These are phyloP conservation scores for Thinopyrum elongatum DNA, from an alignment of 176 grass and related monocot genomes.

Conservation along the genomic window DNA sequence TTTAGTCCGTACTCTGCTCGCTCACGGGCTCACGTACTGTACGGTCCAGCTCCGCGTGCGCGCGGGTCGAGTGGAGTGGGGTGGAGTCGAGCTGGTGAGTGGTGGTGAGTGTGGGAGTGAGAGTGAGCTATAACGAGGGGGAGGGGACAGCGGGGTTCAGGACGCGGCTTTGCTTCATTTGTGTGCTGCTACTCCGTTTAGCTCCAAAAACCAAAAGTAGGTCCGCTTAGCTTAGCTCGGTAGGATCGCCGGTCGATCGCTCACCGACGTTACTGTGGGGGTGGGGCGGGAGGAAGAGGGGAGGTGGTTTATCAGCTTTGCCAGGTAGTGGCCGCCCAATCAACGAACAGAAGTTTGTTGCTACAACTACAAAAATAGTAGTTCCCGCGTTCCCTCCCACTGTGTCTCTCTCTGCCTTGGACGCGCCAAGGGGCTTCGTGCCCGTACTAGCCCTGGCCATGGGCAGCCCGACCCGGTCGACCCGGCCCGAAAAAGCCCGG, in stretches of 20 bases:
- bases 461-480: too few relatives aligned
- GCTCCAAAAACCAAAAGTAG: not conserved
- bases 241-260: not conserved
- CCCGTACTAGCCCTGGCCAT: too few relatives aligned
- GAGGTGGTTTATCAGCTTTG: not conserved
- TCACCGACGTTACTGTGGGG: not conserved
- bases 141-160: not conserved
- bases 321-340: constrained; percentile 33
- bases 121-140: not conserved
- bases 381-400: not conserved
- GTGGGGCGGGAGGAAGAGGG: not conserved
- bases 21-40: not conserved
- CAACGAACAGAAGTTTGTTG: not conserved
- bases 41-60: not conserved
- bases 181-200: not conserved
- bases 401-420: not conserved
- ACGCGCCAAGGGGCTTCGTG: not conserved
- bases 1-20: not conserved
- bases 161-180: not conserved
- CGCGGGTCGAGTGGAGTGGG: not conserved
- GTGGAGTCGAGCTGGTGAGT: not conserved
- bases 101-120: not conserved
- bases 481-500: too few relatives aligned
- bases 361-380: not conserved
- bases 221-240: not conserved